Conservation (phyloP, 2,329 filamentous ascomycete species). For the Chaetomiaceae sp. region DNA sequence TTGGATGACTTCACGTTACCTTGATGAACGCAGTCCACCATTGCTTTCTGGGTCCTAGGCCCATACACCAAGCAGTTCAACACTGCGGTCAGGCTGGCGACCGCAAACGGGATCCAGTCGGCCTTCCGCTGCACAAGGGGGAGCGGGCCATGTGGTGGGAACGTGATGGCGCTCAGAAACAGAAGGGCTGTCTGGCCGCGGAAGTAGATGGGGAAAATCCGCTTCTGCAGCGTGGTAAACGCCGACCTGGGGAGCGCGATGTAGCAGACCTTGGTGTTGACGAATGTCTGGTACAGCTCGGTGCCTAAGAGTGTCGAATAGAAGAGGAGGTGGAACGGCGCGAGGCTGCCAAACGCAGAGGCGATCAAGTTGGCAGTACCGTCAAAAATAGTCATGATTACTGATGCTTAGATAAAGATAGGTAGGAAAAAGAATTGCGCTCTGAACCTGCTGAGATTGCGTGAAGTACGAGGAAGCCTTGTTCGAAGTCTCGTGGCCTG, state of each 20-base stretch:
- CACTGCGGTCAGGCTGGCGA: slow-evolving; percentile 28
- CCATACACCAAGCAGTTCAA: slow-evolving; percentile 35
- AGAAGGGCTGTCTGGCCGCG: slow-evolving; percentile 31
- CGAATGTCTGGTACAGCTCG: background rate
- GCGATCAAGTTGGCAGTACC: background rate
- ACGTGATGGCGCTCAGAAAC: slow-evolving; percentile 30
- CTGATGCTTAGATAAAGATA: too few species aligned
- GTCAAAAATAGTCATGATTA: background rate
- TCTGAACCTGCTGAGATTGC: too few species aligned
- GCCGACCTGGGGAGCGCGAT: slow-evolving; percentile 25
- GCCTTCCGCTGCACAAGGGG: slow-evolving; percentile 27
- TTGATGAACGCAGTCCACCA: slow-evolving; percentile 30
- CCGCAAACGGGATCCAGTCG: slow-evolving; percentile 31
- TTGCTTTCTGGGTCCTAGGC: slow-evolving; percentile 29
- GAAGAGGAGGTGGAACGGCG: slow-evolving; percentile 33
- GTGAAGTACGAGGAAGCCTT: too few species aligned
- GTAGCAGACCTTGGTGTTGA: slow-evolving; percentile 31
- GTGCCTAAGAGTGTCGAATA: slow-evolving; percentile 35
- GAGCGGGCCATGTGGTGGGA: slow-evolving; percentile 29
- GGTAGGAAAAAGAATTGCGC: too few species aligned
- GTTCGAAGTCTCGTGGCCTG: too few species aligned
- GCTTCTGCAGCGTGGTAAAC: slow-evolving; percentile 35
- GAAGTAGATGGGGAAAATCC: slow-evolving; percentile 38
- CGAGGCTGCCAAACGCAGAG: slow-evolving; percentile 17
- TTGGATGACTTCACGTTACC: too few species aligned